phyloP scores from a whole-genome alignment of 768 basidiomycete genomes.

The Trametes punicea region DNA sequence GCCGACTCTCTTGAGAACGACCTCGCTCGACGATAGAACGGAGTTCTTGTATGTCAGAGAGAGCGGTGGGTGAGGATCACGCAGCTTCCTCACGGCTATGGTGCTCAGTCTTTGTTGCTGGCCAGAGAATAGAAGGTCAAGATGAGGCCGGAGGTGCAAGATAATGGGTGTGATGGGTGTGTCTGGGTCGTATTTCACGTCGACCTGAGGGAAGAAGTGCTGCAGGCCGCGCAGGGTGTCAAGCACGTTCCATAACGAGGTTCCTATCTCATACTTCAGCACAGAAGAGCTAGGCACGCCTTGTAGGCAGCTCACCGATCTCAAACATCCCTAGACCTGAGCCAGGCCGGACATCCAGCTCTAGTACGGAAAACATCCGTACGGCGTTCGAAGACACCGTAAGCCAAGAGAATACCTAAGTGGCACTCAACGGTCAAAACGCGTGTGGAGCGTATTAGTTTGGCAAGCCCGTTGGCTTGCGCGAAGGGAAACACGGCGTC shows the following conservation, averaged over 20 bases:
- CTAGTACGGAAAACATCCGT: slow-evolving; percentile 63
- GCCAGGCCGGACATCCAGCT: slow-evolving; percentile 75
- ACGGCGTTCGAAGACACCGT: not conserved
- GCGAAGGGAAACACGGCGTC: no score
- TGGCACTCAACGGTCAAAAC: no score
- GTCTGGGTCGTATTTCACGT: slow-evolving; percentile 80
- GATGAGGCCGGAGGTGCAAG: slow-evolving; percentile 74
- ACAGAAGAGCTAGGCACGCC: not conserved
- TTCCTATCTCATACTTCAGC: slow-evolving; percentile 40
- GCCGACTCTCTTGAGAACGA: slow-evolving; percentile 57
- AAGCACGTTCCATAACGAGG: slow-evolving; percentile 76
- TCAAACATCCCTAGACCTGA: slow-evolving; percentile 76
- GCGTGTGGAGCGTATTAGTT: no score
- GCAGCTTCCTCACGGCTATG: slow-evolving; percentile 67
- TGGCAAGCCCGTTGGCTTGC: no score
- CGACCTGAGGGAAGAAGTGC: slow-evolving; percentile 74
- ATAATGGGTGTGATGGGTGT: slow-evolving; percentile 70
- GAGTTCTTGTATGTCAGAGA: slow-evolving; percentile 65
- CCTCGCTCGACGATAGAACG: slow-evolving; percentile 57
- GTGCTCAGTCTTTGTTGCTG: slow-evolving; percentile 77
- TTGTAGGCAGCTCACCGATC: slow-evolving; percentile 44
- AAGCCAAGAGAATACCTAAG: not conserved
- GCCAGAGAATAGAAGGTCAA: slow-evolving; percentile 83
- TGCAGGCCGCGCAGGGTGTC: slow-evolving; percentile 63
- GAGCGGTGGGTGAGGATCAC: slow-evolving; percentile 63